Conservation (phyloP, 1,284 basidiomycete genomes). For the Sanguinoderma infundibulare region DNA sequence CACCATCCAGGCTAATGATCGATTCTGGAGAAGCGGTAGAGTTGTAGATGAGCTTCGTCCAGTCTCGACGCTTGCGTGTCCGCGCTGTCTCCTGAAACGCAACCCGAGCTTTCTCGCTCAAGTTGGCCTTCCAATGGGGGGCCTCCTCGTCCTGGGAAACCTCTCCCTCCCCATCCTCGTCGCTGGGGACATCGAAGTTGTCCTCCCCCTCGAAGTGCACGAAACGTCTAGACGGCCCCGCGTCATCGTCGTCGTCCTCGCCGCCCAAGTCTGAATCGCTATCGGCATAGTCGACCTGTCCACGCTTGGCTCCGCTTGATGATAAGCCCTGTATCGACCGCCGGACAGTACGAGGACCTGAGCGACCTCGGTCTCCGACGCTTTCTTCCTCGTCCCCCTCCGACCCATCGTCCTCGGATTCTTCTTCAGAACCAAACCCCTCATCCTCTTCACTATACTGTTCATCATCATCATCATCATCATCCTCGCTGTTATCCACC, state of each 20-base stretch:
- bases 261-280: conserved; percentile 79
- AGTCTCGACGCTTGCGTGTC: conserved; percentile 62
- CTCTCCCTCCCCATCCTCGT: conserved; percentile 46
- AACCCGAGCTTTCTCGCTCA: conserved; percentile 64
- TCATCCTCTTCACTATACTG: conserved; percentile 25
- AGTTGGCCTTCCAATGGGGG: conserved; percentile 82
- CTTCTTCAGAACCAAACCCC: conserved; percentile 32
- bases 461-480: conserved; percentile 41
- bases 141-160: conserved; percentile 42
- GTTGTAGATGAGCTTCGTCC: conserved; percentile 89
- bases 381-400: conserved; percentile 28
- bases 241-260: conserved; percentile 48
- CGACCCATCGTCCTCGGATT: conserved; percentile 33
- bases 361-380: conserved; percentile 48
- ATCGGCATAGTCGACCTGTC: conserved; percentile 73
- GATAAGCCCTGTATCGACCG: conserved; percentile 44
- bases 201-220: conserved; percentile 54
- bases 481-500: conserved; percentile 38
- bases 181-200: conserved; percentile 52
- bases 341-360: conserved; percentile 47
- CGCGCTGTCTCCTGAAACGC: conserved; percentile 49
- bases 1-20: conserved; percentile 57
- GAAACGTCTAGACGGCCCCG: conserved; percentile 24
- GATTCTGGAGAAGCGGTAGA: conserved; percentile 73
- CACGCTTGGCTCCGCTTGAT: conserved; percentile 40